Conservation (phyloP, 1,284 basidiomycete species). For the Puccinia novopanici region DNA sequence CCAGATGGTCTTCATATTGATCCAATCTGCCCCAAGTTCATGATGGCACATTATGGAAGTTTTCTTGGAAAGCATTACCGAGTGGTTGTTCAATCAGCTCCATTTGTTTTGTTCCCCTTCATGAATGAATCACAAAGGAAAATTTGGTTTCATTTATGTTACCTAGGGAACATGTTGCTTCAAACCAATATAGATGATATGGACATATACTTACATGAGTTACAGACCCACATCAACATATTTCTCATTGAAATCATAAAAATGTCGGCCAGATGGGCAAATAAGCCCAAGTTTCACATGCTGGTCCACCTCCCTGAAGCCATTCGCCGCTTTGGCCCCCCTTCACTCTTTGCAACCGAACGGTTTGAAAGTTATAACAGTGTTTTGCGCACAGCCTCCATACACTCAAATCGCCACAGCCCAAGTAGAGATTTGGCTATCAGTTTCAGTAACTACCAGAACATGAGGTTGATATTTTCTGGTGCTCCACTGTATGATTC, state of each 20-base stretch:
- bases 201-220: too few relatives aligned
- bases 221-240: too few relatives aligned
- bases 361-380: constrained; percentile 3
- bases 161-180: too few relatives aligned
- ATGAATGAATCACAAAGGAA: constrained; percentile 53
- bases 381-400: not conserved
- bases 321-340: constrained; percentile 45
- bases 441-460: too few relatives aligned
- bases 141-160: constrained; percentile 59
- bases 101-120: constrained; percentile 60
- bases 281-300: too few relatives aligned
- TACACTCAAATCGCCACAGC: not conserved
- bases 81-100: constrained; percentile 60
- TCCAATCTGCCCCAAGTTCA: constrained; percentile 55
- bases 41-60: constrained; percentile 58
- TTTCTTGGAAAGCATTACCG: constrained; percentile 60
- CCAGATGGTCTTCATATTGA: too few relatives aligned
- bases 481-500: too few relatives aligned
- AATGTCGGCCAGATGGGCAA: too few relatives aligned
- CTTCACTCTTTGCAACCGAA: not conserved
- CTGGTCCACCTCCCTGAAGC: too few relatives aligned
- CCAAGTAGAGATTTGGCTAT: not conserved
- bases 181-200: too few relatives aligned
- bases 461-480: too few relatives aligned
- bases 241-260: too few relatives aligned